A percentile compares a stretch with the other conserved stretches of the same genome.
Evolutionary conservation across 176 grass and related monocot genomes (phyloP).

Genomic region (Triticum dicoccoides): DNA sequence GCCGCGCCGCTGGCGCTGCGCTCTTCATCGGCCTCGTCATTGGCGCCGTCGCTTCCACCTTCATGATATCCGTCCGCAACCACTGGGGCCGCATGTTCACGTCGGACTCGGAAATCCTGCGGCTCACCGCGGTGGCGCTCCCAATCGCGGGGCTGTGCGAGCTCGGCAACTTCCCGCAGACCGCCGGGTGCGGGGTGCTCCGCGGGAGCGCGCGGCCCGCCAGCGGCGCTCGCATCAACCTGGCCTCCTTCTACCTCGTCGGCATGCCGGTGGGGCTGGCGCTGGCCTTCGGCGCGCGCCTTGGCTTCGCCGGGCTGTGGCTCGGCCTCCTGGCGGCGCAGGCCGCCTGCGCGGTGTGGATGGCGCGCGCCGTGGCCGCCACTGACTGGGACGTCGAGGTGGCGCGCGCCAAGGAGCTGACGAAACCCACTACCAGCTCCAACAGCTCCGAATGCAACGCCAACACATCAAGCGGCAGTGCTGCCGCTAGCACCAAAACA

Average conservation of each 20-base stretch:
- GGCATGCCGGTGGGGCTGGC: conserved; percentile 91
- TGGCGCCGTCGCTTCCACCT: conserved; percentile 52
- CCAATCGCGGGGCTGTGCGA: conserved; percentile 95
- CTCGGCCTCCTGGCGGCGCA: conserved; percentile 88
- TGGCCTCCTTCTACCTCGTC: conserved; percentile 91
- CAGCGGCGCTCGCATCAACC: conserved; percentile 80
- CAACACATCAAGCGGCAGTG: background rate
- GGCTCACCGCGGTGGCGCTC: conserved; percentile 71
- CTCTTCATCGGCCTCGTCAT: conserved; percentile 47
- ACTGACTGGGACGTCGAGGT: conserved; percentile 87
- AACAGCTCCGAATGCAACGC: conserved; percentile 18
- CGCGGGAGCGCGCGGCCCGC: conserved; percentile 73
- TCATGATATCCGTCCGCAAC: conserved; percentile 67
- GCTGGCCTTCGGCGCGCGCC: conserved; percentile 52
- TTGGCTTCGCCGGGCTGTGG: conserved; percentile 90
- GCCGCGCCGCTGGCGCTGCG: conserved; percentile 50
- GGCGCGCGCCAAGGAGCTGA: conserved; percentile 65
- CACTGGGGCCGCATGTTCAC: conserved; percentile 89
- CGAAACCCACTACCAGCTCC: conserved; percentile 16
- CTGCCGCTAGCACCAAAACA: conserved; percentile 22
- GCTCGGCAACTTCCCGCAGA: conserved; percentile 96
- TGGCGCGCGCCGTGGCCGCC: conserved; percentile 55
- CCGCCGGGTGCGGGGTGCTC: conserved; percentile 84
- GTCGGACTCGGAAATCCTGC: conserved; percentile 57
- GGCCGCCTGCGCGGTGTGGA: conserved; percentile 67